A percentile compares a stretch with the other conserved stretches of the same genome.
Evolutionary conservation across 768 basidiomycete genomes (phyloP).

Genomic region (Boletus insuetus): DNA sequence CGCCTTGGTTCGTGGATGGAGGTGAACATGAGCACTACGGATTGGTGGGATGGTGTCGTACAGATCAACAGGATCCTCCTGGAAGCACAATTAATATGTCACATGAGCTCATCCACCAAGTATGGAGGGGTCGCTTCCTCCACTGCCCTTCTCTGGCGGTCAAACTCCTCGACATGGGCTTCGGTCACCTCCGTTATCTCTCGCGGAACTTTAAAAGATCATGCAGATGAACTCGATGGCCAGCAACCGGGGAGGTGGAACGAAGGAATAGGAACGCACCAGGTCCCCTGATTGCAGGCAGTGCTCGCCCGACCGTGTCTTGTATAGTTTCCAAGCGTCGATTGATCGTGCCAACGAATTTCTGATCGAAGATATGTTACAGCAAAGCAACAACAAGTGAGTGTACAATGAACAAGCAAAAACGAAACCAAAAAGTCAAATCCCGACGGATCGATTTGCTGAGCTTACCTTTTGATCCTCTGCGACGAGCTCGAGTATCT

Average conservation of each 20-base stretch:
- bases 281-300: constrained; percentile 14
- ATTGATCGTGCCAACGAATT: constrained; percentile 10
- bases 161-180: constrained; percentile 14
- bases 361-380: neutral
- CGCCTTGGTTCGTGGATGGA: too few species aligned
- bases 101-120: constrained; percentile 13
- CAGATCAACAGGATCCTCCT: too few species aligned
- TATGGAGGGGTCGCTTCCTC: constrained; percentile 6
- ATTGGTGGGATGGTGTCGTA: too few species aligned
- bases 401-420: too few species aligned
- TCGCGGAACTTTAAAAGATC: constrained; percentile 8
- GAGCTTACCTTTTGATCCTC: constrained; percentile 12
- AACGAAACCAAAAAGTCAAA: too few species aligned
- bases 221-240: neutral
- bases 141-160: neutral
- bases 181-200: constrained; percentile 9
- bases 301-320: constrained; percentile 3
- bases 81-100: too few species aligned
- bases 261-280: neutral
- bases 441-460: too few species aligned
- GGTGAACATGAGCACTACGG: too few species aligned
- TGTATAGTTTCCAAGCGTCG: constrained; percentile 15
- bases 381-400: too few species aligned
- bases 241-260: neutral
- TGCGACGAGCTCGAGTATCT: constrained; percentile 14